Evolutionary conservation across 148 eudicot species (phyloP), one percentile per base, ranked within the genome.

Genomic region (Silene latifolia): DNA sequence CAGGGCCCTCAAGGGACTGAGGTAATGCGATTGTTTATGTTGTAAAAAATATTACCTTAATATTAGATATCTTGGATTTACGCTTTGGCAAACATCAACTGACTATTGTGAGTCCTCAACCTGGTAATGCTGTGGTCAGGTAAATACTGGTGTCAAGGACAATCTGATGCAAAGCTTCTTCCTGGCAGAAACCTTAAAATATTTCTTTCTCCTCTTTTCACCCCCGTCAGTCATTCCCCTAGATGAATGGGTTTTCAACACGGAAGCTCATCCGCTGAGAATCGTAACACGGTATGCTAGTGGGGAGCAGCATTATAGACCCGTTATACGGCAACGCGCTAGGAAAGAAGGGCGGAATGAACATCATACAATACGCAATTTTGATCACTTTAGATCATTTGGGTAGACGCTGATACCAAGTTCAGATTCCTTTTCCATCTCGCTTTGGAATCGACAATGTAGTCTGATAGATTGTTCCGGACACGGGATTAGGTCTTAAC

Each of bases 101-200:
- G 70, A 67, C 27, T 69, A 11, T 11, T 13, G 56, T 7, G 56
- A 15, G 44, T 39, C 4, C 56, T 13, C 17, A 23, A 35, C 35
- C 27, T 3, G 4, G 11, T 17, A 32, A 44, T 76, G 63, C 24
- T 67, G 27, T 54, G 80, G 44, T 64, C 87, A 89, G 97, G 97
- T 92, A 32, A 87, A 90, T 73, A 80, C 88, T 17, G 97, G 97
- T 15, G 91, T 87, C 21, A 88, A 92, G 80, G 95, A 92, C 90
- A 88, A 90, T 75, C 87, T 90, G 94, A 92, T 90, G 97, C 97
- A 90, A 60, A 92, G 97, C 86, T 92, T 92, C 83, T 92, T 92
- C 78, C 87, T 92, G 42, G 92, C 95, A 17, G 97, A 92, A 81
- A 92, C 97, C 62, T 87, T 92, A 10, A 92, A 92, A 74, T 90